Evolutionary conservation across 2,329 filamentous ascomycete genomes (phyloP).

Genomic region (Simplicillium sp.): DNA sequence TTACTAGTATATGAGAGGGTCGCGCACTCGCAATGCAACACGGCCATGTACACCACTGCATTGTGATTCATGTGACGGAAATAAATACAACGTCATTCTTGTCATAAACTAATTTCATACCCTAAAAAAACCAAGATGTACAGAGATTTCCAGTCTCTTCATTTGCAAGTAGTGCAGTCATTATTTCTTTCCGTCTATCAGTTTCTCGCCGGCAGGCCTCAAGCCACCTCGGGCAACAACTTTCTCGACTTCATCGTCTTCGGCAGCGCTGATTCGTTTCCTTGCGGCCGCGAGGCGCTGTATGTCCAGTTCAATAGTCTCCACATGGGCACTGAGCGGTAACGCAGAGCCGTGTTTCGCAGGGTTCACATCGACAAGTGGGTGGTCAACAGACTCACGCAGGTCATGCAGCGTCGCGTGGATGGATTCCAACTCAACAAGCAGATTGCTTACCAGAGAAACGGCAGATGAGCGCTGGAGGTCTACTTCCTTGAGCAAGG

Average conservation of each 20-base stretch:
- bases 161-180: background rate
- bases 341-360: slow-evolving; percentile 24
- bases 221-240: slow-evolving; percentile 36
- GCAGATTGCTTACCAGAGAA: slow-evolving; percentile 56
- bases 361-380: slow-evolving; percentile 46
- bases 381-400: slow-evolving; percentile 58
- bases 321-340: slow-evolving; percentile 64
- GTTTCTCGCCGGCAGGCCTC: slow-evolving; percentile 24
- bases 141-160: no score
- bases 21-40: no score
- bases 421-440: slow-evolving; percentile 67
- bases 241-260: slow-evolving; percentile 47
- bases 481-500: slow-evolving; percentile 56
- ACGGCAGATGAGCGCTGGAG: slow-evolving; percentile 56
- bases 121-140: no score
- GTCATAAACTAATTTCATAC: no score
- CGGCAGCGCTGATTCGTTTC: slow-evolving; percentile 45
- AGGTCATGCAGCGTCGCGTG: slow-evolving; percentile 62
- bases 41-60: no score
- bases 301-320: slow-evolving; percentile 63
- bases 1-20: no score
- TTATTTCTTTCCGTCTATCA: slow-evolving; percentile 26
- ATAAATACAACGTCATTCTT: no score
- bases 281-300: slow-evolving; percentile 60
- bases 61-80: no score